A percentile compares a stretch with the other conserved stretches of the same genome.
phyloP scores from a whole-genome alignment of 2,329 filamentous ascomycete species.

The Colletotrichum sp. region DNA sequence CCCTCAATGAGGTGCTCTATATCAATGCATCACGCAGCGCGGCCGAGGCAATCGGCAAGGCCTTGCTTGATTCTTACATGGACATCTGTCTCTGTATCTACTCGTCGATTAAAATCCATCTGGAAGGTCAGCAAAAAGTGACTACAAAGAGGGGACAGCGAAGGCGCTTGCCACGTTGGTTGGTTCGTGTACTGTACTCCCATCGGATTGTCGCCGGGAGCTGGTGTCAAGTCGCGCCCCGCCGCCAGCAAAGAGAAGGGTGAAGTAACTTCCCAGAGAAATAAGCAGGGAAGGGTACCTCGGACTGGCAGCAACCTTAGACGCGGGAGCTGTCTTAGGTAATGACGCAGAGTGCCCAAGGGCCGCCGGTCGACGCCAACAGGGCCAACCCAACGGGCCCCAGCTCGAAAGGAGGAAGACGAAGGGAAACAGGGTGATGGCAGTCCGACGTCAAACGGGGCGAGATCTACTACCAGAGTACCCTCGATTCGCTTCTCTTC shows the following conservation, averaged over 20 bases:
- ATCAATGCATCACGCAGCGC: background rate
- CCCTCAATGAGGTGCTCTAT: background rate
- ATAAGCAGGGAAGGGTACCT: background rate
- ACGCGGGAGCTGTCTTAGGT: background rate
- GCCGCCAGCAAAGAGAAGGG: background rate
- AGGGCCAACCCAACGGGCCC: background rate
- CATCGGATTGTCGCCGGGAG: background rate
- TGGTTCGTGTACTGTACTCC: background rate
- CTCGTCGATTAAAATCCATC: background rate
- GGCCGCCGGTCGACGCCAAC: background rate
- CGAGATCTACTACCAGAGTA: background rate
- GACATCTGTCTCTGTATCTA: background rate
- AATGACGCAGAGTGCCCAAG: background rate
- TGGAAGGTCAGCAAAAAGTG: background rate
- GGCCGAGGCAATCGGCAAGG: background rate
- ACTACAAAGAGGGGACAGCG: background rate
- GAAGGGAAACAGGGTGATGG: background rate
- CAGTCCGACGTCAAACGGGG: constrained; percentile 1
- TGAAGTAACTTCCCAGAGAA: background rate
- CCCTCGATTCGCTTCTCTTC: background rate
- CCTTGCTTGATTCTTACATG: background rate
- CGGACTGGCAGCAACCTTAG: background rate
- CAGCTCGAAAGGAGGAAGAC: background rate
- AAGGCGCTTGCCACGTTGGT: background rate
- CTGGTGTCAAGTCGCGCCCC: background rate